Evolutionary conservation across 495 filamentous ascomycete genomes (phyloP), one percentile per base, ranked within the genome.

Genomic region (Cudoniella acicularis): DNA sequence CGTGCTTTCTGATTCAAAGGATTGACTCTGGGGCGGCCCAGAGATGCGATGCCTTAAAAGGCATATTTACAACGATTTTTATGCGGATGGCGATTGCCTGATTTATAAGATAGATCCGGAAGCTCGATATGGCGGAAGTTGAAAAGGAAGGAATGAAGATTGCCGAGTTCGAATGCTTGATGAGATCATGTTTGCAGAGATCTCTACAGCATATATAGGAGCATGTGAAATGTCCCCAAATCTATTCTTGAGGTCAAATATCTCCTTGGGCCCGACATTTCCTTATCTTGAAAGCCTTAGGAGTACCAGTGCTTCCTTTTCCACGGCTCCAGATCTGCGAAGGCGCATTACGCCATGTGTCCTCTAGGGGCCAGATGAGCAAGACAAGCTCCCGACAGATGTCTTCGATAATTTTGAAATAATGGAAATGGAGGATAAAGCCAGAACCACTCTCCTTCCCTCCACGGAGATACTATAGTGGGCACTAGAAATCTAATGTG

Each of bases 1-100:
- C 80, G 82, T 18, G 92, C 92, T 69, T 94, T 94, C 16, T 78
- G 79, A 67, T 87, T 94, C 70, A 84, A 73, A 0, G 90, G 89
- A 67, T 94, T 92, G 69, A 89, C 70, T 75, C 71, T 16, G 86
- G 84, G 24, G 77, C 73, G 49, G 64, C 66, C 78, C 82, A 89
- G 49, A 89, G 75, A 36, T 73, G 67, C 0, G 78, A 69, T 24
- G 74, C 49, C 58, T 74, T 73, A 69, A 81, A 67, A 27, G 66
- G 66, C 77, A 79, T 79, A 1, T 20, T 54, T 0, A 13, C n/a
- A 8, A 47, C 8, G 43, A 4, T 8, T n/a, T 17, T 9, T n/a
- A 17, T 8, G 43, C 20, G 8, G 43, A 49, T 6, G 1, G 54
- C 23, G n/a, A 25, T 36, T 43, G 13, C 30, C 9, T 40, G 50